A percentile compares a stretch with the other conserved stretches of the same genome.
Conservation (phyloP, 352 stramenopile species). For the Pythium utonaiense region DNA sequence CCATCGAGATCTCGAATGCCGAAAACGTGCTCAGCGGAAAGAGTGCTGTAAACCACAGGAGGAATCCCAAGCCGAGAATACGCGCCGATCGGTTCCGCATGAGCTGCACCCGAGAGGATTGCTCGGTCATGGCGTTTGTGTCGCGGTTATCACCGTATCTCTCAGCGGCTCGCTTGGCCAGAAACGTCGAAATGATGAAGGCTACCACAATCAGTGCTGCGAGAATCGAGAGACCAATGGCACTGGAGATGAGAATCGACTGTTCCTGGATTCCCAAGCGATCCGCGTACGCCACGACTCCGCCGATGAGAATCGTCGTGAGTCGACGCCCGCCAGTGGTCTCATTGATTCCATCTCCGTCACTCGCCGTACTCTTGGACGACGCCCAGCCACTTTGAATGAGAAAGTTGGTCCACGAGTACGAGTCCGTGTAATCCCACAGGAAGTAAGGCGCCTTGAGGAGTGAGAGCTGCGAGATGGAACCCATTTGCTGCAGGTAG, state of each 20-base stretch:
- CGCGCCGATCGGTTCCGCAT: constrained; percentile 60
- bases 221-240: constrained; percentile 43
- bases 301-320: constrained; percentile 49
- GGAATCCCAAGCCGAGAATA: constrained; percentile 46
- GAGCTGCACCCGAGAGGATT: constrained; percentile 31
- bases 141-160: constrained; percentile 24
- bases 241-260: constrained; percentile 36
- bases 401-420: constrained; percentile 67
- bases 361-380: constrained; percentile 11
- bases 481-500: constrained; percentile 68
- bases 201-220: constrained; percentile 29
- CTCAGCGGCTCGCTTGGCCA: constrained; percentile 56
- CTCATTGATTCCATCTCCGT: constrained; percentile 12
- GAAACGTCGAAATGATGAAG: constrained; percentile 45
- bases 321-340: constrained; percentile 34
- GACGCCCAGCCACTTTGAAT: constrained; percentile 16
- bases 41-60: constrained; percentile 57
- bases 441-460: constrained; percentile 65
- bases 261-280: constrained; percentile 48
- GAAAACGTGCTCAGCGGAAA: constrained; percentile 61
- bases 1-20: constrained; percentile 66
- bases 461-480: constrained; percentile 55
- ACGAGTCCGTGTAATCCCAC: constrained; percentile 62
- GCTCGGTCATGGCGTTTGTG: constrained; percentile 35
- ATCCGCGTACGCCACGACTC: constrained; percentile 54